Evolutionary conservation across 768 basidiomycete species (phyloP).

Genomic region (Lactifluus hygrophoroides): DNA sequence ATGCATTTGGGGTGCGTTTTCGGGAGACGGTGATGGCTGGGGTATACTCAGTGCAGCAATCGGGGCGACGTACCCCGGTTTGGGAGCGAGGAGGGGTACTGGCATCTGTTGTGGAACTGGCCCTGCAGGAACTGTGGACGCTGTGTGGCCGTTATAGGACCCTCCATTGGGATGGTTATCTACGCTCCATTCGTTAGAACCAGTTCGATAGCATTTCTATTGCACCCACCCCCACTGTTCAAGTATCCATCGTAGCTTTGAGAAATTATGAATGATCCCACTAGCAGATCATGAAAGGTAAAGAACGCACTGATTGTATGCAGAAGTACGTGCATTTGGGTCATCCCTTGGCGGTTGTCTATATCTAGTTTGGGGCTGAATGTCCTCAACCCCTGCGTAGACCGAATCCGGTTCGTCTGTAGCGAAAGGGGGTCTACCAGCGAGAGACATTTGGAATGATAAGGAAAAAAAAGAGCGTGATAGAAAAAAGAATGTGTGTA

Average conservation of each 20-base stretch:
- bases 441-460: constrained; percentile 32
- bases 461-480: constrained; percentile 2
- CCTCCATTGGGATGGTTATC: constrained; percentile 40
- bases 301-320: constrained; percentile 56
- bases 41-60: constrained; percentile 56
- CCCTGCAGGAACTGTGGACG: constrained; percentile 2
- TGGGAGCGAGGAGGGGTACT: constrained; percentile 54
- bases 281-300: constrained; percentile 3
- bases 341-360: constrained; percentile 31
- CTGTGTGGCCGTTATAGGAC: constrained; percentile 24
- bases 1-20: not conserved
- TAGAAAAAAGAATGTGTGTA: constrained; percentile 8
- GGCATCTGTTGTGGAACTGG: constrained; percentile 16
- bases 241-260: constrained; percentile 59
- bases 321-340: constrained; percentile 49
- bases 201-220: constrained; percentile 45
- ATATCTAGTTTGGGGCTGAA: constrained; percentile 37
- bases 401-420: constrained; percentile 59
- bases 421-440: constrained; percentile 57
- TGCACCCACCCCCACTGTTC: constrained; percentile 40
- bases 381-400: constrained; percentile 46
- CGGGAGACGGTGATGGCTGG: constrained; percentile 35
- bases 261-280: constrained; percentile 6
- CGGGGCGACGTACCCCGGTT: constrained; percentile 66
- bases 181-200: constrained; percentile 38